Evolutionary conservation across 805 yeast genomes (phyloP).

Genomic region (Zygotorulaspora sp.): DNA sequence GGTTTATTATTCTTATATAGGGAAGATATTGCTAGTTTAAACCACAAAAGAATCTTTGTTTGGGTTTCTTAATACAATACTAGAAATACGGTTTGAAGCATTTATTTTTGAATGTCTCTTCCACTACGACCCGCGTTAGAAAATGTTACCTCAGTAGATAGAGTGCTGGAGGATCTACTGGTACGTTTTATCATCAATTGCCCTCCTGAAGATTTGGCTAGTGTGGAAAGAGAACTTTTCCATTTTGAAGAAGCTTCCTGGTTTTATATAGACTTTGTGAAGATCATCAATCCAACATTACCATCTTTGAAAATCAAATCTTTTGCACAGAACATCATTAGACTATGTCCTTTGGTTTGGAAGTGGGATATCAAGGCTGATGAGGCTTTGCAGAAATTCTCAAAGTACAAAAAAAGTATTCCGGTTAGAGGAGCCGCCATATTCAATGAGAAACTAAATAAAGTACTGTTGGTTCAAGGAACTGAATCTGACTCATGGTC

Average conservation of each 20-base stretch:
- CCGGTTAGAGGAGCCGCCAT: conserved; percentile 97
- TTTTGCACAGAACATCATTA: conserved; percentile 64
- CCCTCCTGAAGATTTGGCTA: conserved; percentile 82
- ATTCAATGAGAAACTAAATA: conserved; percentile 63
- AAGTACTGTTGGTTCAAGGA: conserved; percentile 77
- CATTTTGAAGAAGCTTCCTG: conserved; percentile 98
- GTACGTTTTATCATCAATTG: conserved; percentile 89
- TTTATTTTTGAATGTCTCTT: conserved; percentile 47
- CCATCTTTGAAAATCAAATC: conserved; percentile 74
- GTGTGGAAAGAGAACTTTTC: conserved; percentile 66
- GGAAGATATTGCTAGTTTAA: too few relatives aligned
- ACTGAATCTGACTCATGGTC: conserved; percentile 84
- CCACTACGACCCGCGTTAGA: conserved; percentile 53
- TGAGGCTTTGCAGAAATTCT: conserved; percentile 72
- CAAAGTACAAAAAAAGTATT: conserved; percentile 78
- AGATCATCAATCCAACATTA: conserved; percentile 64
- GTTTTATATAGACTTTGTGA: conserved; percentile 85
- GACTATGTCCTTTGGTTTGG: conserved; percentile 73
- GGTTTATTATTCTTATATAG: too few relatives aligned
- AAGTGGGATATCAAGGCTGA: conserved; percentile 75
- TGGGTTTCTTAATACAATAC: neutral
- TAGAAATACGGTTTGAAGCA: neutral
- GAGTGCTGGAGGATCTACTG: conserved; percentile 76
- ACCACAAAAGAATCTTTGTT: too few relatives aligned
- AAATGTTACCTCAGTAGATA: conserved; percentile 57